Evolutionary conservation across 1,139 yeast species (phyloP).

Genomic region (Zygoascus hellenicus): DNA sequence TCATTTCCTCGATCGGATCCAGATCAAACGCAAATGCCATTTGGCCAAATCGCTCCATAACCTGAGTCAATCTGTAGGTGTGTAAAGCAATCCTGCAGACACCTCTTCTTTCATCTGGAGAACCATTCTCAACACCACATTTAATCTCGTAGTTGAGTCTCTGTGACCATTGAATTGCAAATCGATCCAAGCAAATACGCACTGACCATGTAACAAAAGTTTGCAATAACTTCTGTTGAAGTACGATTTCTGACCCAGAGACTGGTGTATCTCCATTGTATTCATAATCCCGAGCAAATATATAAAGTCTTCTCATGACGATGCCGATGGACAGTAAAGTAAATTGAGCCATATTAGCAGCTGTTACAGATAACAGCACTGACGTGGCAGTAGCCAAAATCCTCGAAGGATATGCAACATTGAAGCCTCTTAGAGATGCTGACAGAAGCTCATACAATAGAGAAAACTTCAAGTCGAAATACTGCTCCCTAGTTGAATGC

Average conservation of each 20-base stretch:
- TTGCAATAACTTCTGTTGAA: conserved; percentile 40
- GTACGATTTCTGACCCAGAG: conserved; percentile 37
- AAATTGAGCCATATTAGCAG: conserved; percentile 36
- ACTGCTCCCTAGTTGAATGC: conserved; percentile 29
- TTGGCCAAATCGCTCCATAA: conserved; percentile 45
- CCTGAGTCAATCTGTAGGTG: conserved; percentile 10
- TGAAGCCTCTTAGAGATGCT: conserved; percentile 47
- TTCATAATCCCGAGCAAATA: conserved; percentile 62
- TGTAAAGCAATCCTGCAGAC: conserved; percentile 2
- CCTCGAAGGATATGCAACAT: conserved; percentile 68
- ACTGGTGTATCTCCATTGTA: background rate
- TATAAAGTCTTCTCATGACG: conserved; percentile 53
- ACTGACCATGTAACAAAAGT: conserved; percentile 43
- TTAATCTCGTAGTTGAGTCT: conserved; percentile 30
- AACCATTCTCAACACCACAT: conserved; percentile 20
- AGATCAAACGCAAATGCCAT: conserved; percentile 60
- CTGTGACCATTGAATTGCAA: conserved; percentile 31
- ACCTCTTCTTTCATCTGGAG: conserved; percentile 9
- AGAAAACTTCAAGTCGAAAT: conserved; percentile 55
- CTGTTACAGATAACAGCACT: conserved; percentile 47
- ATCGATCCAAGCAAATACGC: conserved; percentile 36
- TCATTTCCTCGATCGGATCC: conserved; percentile 43
- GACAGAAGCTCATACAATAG: conserved; percentile 56
- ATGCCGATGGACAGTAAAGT: conserved; percentile 38
- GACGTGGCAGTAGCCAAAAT: conserved; percentile 63